These are phyloP conservation scores for Populus davidiana DNA, from an alignment of 345 rosid genomes.

Conservation along the genomic window DNA sequence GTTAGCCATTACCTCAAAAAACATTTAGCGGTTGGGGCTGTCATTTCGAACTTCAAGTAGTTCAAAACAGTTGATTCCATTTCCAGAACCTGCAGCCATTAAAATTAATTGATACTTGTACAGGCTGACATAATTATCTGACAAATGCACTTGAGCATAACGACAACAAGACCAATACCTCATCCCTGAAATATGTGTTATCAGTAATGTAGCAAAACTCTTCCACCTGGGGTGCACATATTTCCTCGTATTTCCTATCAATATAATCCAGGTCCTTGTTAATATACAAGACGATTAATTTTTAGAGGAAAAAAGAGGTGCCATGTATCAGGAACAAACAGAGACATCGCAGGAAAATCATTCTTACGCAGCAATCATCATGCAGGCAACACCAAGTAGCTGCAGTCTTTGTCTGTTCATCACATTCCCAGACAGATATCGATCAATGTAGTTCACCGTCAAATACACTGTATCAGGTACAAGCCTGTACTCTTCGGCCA, in stretches of 20 bases:
- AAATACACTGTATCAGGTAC: conserved; percentile 78
- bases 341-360: background rate
- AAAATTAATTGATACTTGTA: background rate
- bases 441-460: conserved; percentile 82
- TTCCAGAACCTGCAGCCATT: conserved; percentile 58
- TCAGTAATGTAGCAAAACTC: conserved; percentile 94
- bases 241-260: conserved; percentile 86
- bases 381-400: conserved; percentile 87
- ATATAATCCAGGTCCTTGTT: conserved; percentile 9
- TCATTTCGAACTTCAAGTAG: conserved; percentile 85
- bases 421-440: conserved; percentile 84
- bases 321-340: background rate
- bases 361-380: conserved; percentile 93
- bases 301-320: background rate
- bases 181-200: conserved; percentile 80
- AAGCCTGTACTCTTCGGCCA: conserved; percentile 94
- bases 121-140: background rate
- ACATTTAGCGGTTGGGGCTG: conserved; percentile 85
- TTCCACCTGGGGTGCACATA: conserved; percentile 88
- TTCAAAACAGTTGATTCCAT: conserved; percentile 88
- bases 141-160: background rate
- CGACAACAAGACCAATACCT: conserved; percentile 39
- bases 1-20: conserved; percentile 59
- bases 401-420: conserved; percentile 79
- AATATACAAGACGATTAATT: background rate